Conservation (phyloP, 805 yeast genomes). For the Wickerhamiella nectarea region DNA sequence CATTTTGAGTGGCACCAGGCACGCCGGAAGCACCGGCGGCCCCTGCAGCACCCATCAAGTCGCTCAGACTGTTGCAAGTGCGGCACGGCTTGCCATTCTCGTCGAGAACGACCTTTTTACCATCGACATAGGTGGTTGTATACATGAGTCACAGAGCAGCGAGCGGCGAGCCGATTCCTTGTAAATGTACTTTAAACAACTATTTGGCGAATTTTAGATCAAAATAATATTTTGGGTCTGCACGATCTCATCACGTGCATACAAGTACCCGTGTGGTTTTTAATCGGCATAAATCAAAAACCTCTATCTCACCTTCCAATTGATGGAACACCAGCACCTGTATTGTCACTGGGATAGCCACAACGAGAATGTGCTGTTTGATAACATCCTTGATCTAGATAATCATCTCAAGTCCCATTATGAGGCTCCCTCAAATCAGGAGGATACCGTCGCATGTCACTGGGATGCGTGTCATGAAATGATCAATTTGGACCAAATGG, state of each 20-base stretch:
- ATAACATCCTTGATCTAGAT: conserved; percentile 21
- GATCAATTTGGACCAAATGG: conserved; percentile 20
- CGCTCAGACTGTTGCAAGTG: conserved; percentile 68
- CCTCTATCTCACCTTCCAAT: not conserved
- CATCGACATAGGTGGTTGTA: conserved; percentile 24
- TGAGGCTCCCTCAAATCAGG: conserved; percentile 3
- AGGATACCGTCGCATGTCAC: conserved; percentile 23
- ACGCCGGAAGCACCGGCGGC: not conserved
- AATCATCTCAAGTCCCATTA: conserved; percentile 19
- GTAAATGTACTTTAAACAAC: not conserved
- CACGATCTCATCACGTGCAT: not conserved
- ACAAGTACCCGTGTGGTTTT: conserved; percentile 7
- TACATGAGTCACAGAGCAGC: conserved; percentile 7
- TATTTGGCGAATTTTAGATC: too few relatives aligned
- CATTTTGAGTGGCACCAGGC: conserved; percentile 7
- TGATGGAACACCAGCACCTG: conserved; percentile 8
- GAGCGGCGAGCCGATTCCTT: too few relatives aligned
- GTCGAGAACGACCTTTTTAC: conserved; percentile 61
- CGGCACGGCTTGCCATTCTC: conserved; percentile 94
- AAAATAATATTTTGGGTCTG: too few relatives aligned
- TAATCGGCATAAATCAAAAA: not conserved
- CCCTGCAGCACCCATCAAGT: conserved; percentile 35
- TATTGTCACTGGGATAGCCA: conserved; percentile 29
- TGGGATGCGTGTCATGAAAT: conserved; percentile 30
- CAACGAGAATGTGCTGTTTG: conserved; percentile 22